Evolutionary conservation across 441 rosid genomes (phyloP).

Genomic region (Rhodomyrtus psidioides): DNA sequence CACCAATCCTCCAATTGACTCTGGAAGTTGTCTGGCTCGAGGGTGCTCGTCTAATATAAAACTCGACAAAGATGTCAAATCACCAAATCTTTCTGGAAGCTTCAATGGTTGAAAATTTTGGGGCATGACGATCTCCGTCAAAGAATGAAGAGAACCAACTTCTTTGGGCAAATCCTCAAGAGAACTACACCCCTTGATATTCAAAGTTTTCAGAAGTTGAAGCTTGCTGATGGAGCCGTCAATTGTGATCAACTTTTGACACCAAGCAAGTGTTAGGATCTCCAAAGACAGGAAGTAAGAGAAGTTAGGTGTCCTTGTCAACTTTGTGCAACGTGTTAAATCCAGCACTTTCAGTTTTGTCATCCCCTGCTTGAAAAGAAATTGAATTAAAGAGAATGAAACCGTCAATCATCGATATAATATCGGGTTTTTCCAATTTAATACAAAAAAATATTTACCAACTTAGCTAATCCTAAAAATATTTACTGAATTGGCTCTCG

Average conservation of each 20-base stretch:
- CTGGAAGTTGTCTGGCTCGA: background rate
- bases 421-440: too few relatives aligned
- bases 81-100: background rate
- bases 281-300: background rate
- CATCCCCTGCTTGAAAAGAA: background rate
- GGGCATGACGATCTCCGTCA: background rate
- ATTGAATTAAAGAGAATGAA: accelerated
- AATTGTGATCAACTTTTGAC: background rate
- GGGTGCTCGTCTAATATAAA: background rate
- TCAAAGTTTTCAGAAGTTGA: background rate
- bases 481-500: too few relatives aligned
- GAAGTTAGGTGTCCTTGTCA: background rate
- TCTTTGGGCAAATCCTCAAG: background rate
- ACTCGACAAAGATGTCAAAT: background rate
- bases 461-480: too few relatives aligned
- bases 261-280: background rate
- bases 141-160: background rate
- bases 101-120: background rate
- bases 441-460: too few relatives aligned
- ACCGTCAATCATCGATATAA: background rate
- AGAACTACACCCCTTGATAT: accelerated
- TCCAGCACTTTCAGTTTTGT: background rate
- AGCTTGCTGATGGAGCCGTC: background rate
- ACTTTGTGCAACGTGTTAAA: accelerated
- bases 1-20: background rate